A percentile compares a stretch with the other conserved stretches of the same genome.
phyloP scores from a whole-genome alignment of 2,329 filamentous ascomycete genomes.

The Colletotrichum gigasporum region DNA sequence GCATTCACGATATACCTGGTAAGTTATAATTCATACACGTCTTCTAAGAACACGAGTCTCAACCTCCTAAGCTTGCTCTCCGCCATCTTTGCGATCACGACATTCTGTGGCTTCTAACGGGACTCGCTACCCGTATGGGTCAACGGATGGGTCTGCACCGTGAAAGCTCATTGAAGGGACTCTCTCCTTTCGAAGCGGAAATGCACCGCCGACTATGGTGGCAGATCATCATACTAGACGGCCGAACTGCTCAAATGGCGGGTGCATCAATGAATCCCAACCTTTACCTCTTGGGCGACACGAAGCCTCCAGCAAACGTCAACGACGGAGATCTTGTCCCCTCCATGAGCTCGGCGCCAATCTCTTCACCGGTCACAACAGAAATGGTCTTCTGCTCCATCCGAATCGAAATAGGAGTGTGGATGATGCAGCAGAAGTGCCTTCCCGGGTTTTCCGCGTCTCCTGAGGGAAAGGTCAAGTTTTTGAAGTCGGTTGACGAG shows the following conservation, averaged over 20 bases:
- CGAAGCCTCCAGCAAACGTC: slow-evolving; percentile 64
- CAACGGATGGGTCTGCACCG: slow-evolving; percentile 74
- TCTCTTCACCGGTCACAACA: slow-evolving; percentile 35
- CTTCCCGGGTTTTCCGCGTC: not conserved
- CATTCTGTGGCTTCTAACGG: slow-evolving; percentile 69
- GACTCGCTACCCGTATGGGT: slow-evolving; percentile 68
- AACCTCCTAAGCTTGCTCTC: slow-evolving; percentile 56
- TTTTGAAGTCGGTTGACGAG: not conserved
- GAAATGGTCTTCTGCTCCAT: slow-evolving; percentile 26
- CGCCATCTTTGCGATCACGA: slow-evolving; percentile 67
- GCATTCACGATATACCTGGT: slow-evolving; percentile 67
- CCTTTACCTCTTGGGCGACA: slow-evolving; percentile 43
- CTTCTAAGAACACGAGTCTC: not conserved
- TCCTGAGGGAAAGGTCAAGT: not conserved
- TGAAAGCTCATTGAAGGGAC: slow-evolving; percentile 64
- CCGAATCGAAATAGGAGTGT: slow-evolving; percentile 11
- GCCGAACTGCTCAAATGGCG: slow-evolving; percentile 54
- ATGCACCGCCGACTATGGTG: slow-evolving; percentile 74
- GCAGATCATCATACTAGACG: slow-evolving; percentile 68
- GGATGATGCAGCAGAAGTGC: slow-evolving; percentile 13
- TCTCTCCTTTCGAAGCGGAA: slow-evolving; percentile 71
- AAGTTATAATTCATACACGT: slow-evolving; percentile 33
- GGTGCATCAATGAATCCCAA: slow-evolving; percentile 56
- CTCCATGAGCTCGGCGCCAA: slow-evolving; percentile 45
- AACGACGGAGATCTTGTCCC: slow-evolving; percentile 68